Percentiles rank a stretch among this genome's conserved stretches.
These are phyloP conservation scores for Nitzschia sp. DNA, from an alignment of 108 stramenopile species.

Conservation along the genomic window DNA sequence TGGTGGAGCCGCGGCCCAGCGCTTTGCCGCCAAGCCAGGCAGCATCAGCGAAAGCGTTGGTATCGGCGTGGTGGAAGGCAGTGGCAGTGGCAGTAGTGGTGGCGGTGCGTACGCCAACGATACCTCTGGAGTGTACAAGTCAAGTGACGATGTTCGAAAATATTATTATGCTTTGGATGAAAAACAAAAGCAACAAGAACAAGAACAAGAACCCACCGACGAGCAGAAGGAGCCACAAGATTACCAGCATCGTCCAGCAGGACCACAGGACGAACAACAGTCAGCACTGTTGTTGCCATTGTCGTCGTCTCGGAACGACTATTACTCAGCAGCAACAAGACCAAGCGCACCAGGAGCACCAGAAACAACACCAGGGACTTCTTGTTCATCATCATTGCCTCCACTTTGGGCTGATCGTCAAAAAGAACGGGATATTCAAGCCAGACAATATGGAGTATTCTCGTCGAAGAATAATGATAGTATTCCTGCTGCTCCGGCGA, in stretches of 20 bases:
- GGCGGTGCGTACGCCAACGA: slow-evolving; percentile 10
- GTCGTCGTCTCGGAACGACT: not conserved
- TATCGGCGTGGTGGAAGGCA: too few species aligned
- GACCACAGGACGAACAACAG: not conserved
- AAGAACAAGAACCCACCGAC: not conserved
- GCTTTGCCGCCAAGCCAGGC: slow-evolving; percentile 18
- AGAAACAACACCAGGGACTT: too few species aligned
- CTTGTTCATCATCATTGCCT: slow-evolving; percentile 5
- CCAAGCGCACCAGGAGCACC: too few species aligned
- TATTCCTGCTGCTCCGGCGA: not conserved
- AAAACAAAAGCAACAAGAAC: slow-evolving; percentile 3
- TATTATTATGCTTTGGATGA: slow-evolving; percentile 23
- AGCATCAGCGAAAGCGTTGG: too few species aligned
- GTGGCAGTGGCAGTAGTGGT: too few species aligned
- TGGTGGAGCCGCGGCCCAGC: slow-evolving; percentile 35
- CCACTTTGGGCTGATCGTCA: slow-evolving; percentile 37
- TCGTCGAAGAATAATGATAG: not conserved
- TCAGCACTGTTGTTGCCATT: not conserved
- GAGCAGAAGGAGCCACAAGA: not conserved
- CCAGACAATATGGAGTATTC: slow-evolving; percentile 34
- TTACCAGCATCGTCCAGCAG: too few species aligned
- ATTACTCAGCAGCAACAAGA: too few species aligned
- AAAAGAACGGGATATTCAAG: slow-evolving; percentile 28
- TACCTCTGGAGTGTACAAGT: slow-evolving; percentile 15
- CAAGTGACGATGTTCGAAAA: slow-evolving; percentile 36